These are phyloP conservation scores for Coniochaeta sp. DNA, from an alignment of 2,329 filamentous ascomycete genomes.

Conservation along the genomic window DNA sequence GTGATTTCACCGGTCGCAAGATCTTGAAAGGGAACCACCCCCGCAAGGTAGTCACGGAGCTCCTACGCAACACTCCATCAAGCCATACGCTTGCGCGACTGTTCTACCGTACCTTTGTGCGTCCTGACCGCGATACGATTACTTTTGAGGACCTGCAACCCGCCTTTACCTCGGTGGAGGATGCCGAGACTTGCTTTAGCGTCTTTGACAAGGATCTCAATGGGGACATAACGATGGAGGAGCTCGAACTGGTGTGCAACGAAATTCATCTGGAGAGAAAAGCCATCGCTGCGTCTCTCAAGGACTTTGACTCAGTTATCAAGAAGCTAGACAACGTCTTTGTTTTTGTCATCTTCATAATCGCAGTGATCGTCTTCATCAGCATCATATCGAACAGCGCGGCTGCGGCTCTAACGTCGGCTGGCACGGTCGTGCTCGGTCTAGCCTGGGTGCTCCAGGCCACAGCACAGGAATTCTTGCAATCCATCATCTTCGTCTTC, in stretches of 20 bases:
- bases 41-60: conserved; percentile 72
- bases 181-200: conserved; percentile 78
- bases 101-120: conserved; percentile 77
- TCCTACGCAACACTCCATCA: conserved; percentile 64
- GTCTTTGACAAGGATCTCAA: conserved; percentile 98
- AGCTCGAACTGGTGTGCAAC: conserved; percentile 85
- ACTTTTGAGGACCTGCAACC: conserved; percentile 68
- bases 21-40: conserved; percentile 64
- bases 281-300: conserved; percentile 87
- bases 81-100: conserved; percentile 81
- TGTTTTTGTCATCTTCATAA: conserved; percentile 74
- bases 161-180: conserved; percentile 75
- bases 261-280: conserved; percentile 94
- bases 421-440: conserved; percentile 79
- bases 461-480: conserved; percentile 89
- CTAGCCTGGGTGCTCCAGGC: conserved; percentile 89
- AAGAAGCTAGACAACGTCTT: conserved; percentile 84
- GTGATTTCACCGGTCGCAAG: conserved; percentile 80
- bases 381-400: conserved; percentile 85
- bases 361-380: conserved; percentile 79
- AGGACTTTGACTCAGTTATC: conserved; percentile 91
- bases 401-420: conserved; percentile 83
- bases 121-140: conserved; percentile 69
- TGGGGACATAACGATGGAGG: conserved; percentile 91
- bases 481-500: conserved; percentile 92